Evolutionary conservation across 2,329 filamentous ascomycete genomes (phyloP).

Genomic region (Didymella pinodella): DNA sequence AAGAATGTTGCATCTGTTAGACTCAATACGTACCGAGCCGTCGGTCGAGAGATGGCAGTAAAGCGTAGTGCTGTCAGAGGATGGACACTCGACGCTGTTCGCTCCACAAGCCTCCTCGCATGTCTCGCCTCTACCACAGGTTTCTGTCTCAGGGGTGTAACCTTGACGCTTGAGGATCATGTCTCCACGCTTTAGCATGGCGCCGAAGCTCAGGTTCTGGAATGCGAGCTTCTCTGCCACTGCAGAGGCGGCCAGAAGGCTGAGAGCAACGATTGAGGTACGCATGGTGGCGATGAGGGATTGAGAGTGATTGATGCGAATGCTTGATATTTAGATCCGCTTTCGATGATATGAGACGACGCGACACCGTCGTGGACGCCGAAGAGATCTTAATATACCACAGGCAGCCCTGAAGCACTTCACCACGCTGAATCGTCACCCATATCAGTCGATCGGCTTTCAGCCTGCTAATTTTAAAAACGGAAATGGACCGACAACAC

Average conservation of each 20-base stretch:
- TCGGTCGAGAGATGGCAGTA: conserved; percentile 66
- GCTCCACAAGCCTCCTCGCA: conserved; percentile 65
- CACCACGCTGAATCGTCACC: neutral
- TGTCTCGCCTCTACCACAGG: conserved; percentile 60
- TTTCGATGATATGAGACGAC: neutral
- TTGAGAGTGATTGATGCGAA: neutral
- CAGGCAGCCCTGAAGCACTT: neutral
- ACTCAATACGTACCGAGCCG: conserved; percentile 48
- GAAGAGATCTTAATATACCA: neutral
- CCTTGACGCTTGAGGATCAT: conserved; percentile 41
- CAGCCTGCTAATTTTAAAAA: conserved; percentile 2
- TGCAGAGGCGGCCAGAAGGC: conserved; percentile 29
- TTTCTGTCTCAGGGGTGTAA: conserved; percentile 59
- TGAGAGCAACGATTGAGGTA: conserved; percentile 34
- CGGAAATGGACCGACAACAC: neutral
- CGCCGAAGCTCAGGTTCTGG: conserved; percentile 47
- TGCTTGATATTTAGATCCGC: neutral
- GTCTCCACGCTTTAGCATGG: conserved; percentile 52
- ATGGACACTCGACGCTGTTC: conserved; percentile 60
- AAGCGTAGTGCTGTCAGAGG: conserved; percentile 53
- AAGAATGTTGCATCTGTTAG: neutral
- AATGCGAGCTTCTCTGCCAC: conserved; percentile 36
- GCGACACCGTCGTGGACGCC: neutral
- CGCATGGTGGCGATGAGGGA: conserved; percentile 38
- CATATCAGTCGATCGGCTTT: neutral